Conservation (phyloP, 805 yeast species). For the Starmerella bombicola region DNA sequence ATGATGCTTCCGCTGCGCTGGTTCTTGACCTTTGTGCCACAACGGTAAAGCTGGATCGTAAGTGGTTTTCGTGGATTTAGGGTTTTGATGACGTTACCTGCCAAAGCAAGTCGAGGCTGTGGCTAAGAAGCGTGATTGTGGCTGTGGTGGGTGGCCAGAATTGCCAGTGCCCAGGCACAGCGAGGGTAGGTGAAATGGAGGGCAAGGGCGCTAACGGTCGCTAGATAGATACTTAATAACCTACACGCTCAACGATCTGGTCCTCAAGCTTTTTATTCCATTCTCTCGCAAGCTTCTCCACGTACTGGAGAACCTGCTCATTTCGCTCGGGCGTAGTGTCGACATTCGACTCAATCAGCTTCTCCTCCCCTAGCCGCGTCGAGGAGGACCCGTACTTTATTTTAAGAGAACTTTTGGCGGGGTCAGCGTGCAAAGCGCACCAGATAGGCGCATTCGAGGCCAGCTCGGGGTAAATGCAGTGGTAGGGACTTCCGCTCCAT, state of each 20-base stretch:
- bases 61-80: too few relatives aligned
- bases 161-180: too few relatives aligned
- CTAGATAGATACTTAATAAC: conserved; percentile 7
- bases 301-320: conserved; percentile 51
- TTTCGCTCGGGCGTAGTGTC: conserved; percentile 36
- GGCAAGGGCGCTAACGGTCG: too few relatives aligned
- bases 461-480: conserved; percentile 72
- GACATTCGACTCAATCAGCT: conserved; percentile 35
- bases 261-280: conserved; percentile 69
- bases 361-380: conserved; percentile 50
- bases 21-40: too few relatives aligned
- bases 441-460: conserved; percentile 82
- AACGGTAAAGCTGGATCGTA: too few relatives aligned
- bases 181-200: too few relatives aligned
- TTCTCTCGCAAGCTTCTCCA: conserved; percentile 42
- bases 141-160: too few relatives aligned
- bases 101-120: too few relatives aligned
- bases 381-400: conserved; percentile 66
- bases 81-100: too few relatives aligned
- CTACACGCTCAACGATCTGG: conserved; percentile 46
- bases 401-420: conserved; percentile 36
- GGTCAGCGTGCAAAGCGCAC: conserved; percentile 45
- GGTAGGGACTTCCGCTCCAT: conserved; percentile 73
- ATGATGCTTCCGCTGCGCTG: too few relatives aligned
- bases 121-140: too few relatives aligned